Evolutionary conservation across 768 basidiomycete species (phyloP), one percentile per base, ranked within the genome.

Genomic region (Coprinopsis strossmayeri): DNA sequence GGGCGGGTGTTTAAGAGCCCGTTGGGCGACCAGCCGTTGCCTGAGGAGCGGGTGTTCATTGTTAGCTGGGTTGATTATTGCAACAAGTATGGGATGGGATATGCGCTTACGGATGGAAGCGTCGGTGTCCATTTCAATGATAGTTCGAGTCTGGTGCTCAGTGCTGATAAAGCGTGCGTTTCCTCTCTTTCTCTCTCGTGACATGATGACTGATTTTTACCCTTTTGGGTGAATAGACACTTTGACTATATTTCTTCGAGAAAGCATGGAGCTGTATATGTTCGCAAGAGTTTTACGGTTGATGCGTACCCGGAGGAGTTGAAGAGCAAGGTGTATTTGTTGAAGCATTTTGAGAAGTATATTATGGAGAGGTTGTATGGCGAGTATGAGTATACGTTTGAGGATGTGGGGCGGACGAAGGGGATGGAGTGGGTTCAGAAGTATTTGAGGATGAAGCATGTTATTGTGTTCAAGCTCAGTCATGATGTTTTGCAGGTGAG

Each of bases 1-100:
- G 85, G 86, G 1, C 73, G 71, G 48, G 58, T 86, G n/a, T 90
- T 87, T 69, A 34, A 24, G 21, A 44, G 30, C n/a, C 47, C 51
- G 27, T 25, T 49, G 21, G 40, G 39, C 3, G 43, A 34, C 3
- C 24, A 24, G 28, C 67, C 28, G 2, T 56, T 90, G 1, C 74
- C 73, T 0, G 74, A 81, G 15, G 87, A 91, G 50, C 76, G 76
- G 43, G 86, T 95, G 38, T 98, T 97, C 67, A 92, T 99, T 54
- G 90, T 88, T 2, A 90, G 89, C n/a, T 98, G 96, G 96, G 87
- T 98, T 34, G 96, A 98, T 64, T 98, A 98, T 61, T 95, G 91
- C 63, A 91, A 93, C 67, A 97, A 97, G 73, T 99, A 97, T 66
- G 96, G 95, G n/a, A 98, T 97, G 90, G 96, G 95, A 1, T 98